These are phyloP conservation scores for Salvia sclarea DNA, from an alignment of 305 asterid species.

Conservation along the genomic window DNA sequence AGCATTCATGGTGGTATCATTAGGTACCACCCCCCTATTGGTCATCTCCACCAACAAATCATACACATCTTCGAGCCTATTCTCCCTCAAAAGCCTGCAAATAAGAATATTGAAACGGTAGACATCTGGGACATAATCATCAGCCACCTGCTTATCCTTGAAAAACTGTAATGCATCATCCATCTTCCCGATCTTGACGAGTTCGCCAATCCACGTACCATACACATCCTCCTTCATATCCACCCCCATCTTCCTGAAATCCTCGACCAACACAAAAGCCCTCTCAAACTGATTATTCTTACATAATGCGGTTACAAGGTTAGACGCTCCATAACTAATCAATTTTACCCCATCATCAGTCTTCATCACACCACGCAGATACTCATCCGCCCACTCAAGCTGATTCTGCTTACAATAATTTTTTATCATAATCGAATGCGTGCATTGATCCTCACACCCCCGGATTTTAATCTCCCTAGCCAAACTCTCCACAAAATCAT, in stretches of 20 bases:
- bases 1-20: slow-evolving; percentile 66
- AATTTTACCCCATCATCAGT: slow-evolving; percentile 37
- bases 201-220: slow-evolving; percentile 60
- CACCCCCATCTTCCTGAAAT: slow-evolving; percentile 45
- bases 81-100: slow-evolving; percentile 63
- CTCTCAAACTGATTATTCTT: slow-evolving; percentile 53
- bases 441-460: slow-evolving; percentile 49
- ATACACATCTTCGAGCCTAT: slow-evolving; percentile 62
- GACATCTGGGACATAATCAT: slow-evolving; percentile 66
- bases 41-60: slow-evolving; percentile 82
- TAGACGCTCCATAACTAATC: slow-evolving; percentile 51
- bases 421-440: slow-evolving; percentile 68
- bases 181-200: slow-evolving; percentile 60
- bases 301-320: slow-evolving; percentile 63
- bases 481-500: slow-evolving; percentile 52
- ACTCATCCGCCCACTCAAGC: slow-evolving; percentile 58
- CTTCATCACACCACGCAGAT: slow-evolving; percentile 44
- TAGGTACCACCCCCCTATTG: slow-evolving; percentile 53
- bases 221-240: slow-evolving; percentile 54
- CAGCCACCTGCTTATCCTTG: slow-evolving; percentile 54
- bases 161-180: slow-evolving; percentile 65
- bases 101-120: slow-evolving; percentile 60
- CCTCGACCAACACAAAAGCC: slow-evolving; percentile 59
- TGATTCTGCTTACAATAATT: slow-evolving; percentile 55
- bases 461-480: slow-evolving; percentile 51